phyloP scores from a whole-genome alignment of 345 rosid species.

The Populus deltoides region DNA sequence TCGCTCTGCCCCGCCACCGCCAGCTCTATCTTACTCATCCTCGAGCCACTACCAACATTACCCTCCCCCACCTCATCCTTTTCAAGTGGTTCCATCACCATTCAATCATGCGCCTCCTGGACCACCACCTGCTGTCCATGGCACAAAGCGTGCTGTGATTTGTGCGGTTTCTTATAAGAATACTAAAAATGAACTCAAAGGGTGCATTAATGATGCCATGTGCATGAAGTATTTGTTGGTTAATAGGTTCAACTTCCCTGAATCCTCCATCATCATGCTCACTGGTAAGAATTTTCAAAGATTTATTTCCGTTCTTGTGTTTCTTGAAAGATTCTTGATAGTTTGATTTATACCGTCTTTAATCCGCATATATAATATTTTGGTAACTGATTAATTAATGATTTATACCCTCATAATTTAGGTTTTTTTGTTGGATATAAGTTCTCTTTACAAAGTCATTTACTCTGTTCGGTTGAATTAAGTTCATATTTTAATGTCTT shows the following conservation, averaged over 20 bases:
- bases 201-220: slow-evolving; percentile 77
- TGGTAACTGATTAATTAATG: no score
- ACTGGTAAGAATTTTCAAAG: slow-evolving; percentile 36
- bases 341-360: no score
- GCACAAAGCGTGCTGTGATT: slow-evolving; percentile 74
- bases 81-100: slow-evolving; percentile 31
- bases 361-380: no score
- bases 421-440: no score
- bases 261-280: slow-evolving; percentile 77
- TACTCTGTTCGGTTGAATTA: no score
- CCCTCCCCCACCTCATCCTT: slow-evolving; percentile 13
- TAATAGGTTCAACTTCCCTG: slow-evolving; percentile 70
- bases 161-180: slow-evolving; percentile 64
- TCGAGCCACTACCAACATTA: slow-evolving; percentile 8
- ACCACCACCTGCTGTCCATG: slow-evolving; percentile 48
- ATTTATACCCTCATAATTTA: no score
- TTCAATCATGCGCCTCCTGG: slow-evolving; percentile 53
- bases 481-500: no score
- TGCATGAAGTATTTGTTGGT: slow-evolving; percentile 86
- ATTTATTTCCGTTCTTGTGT: not conserved
- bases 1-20: slow-evolving; percentile 15
- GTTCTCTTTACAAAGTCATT: no score
- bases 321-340: not conserved
- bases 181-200: slow-evolving; percentile 59
- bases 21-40: slow-evolving; percentile 4